These are phyloP conservation scores for Picochlorum sp. DNA, from an alignment of 139 green algal species.

Conservation along the genomic window DNA sequence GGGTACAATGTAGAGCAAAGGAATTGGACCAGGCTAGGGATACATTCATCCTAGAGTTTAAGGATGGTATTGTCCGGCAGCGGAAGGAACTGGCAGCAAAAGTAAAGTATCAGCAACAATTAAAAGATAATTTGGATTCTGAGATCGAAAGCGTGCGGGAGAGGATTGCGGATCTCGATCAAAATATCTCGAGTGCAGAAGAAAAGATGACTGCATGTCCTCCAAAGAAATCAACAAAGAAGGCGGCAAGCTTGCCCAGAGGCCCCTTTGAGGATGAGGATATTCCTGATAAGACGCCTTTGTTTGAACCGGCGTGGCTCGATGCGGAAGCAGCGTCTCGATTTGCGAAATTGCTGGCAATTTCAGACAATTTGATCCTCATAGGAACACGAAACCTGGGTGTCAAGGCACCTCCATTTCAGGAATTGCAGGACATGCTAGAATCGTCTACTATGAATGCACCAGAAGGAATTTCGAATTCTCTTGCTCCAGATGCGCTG, in stretches of 20 bases:
- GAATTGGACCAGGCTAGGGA: conserved; percentile 26
- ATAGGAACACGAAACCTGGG: neutral
- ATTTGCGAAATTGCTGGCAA: conserved; percentile 26
- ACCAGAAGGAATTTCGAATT: neutral
- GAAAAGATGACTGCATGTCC: neutral
- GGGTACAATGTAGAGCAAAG: conserved; percentile 18
- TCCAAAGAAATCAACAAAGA: neutral
- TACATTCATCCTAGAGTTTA: conserved; percentile 12
- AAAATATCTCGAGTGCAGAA: neutral
- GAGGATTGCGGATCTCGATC: too few species aligned
- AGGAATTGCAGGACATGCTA: neutral
- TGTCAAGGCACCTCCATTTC: neutral
- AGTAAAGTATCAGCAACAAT: neutral
- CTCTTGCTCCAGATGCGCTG: neutral
- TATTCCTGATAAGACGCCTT: conserved; percentile 13
- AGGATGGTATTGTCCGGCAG: neutral
- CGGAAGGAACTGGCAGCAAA: neutral
- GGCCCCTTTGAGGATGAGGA: conserved; percentile 45
- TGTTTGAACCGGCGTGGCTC: conserved; percentile 19
- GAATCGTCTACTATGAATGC: neutral
- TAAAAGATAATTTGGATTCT: conserved; percentile 6
- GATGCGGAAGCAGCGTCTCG: conserved; percentile 6
- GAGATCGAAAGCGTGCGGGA: conserved; percentile 12
- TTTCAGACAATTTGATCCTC: conserved; percentile 33
- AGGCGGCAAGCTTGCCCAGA: neutral